phyloP scores from a whole-genome alignment of 768 basidiomycete genomes.

The Agaricus blazei region DNA sequence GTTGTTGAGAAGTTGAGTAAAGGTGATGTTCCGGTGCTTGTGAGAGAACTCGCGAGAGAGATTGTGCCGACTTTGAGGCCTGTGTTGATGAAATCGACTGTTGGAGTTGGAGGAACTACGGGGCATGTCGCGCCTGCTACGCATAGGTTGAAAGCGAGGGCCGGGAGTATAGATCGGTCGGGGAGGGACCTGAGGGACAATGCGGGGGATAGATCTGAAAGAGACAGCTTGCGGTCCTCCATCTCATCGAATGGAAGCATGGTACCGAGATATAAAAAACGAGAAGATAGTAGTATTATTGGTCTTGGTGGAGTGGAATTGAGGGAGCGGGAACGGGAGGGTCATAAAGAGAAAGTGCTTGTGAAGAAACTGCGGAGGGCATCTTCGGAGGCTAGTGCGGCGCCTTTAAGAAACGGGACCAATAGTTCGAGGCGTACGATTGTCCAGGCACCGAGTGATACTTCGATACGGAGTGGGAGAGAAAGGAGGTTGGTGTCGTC shows the following conservation, averaged over 20 bases:
- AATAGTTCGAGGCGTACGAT: constrained; percentile 10
- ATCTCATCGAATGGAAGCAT: constrained; percentile 1
- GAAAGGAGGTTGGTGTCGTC: constrained; percentile 5
- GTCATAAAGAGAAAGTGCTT: constrained; percentile 6
- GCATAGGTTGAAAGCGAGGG: constrained; percentile 10
- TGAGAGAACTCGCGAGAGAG: constrained; percentile 83
- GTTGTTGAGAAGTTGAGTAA: constrained; percentile 73
- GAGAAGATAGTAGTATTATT: neutral
- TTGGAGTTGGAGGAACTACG: neutral
- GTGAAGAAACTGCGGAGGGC: constrained; percentile 12
- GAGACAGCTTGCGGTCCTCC: constrained; percentile 2
- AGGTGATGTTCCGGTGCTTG: constrained; percentile 84
- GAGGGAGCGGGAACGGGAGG: constrained; percentile 4
- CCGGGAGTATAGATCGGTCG: constrained; percentile 6
- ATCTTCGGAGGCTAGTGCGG: constrained; percentile 9
- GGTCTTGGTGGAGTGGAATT: neutral
- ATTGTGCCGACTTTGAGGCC: constrained; percentile 76
- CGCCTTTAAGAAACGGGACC: constrained; percentile 15
- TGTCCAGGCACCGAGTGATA: neutral
- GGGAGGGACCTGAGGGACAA: neutral
- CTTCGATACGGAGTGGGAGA: neutral
- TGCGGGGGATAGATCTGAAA: neutral
- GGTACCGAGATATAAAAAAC: neutral
- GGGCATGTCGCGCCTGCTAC: neutral
- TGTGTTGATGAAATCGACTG: constrained; percentile 37